These are phyloP conservation scores for Boletus sp. DNA, from an alignment of 768 basidiomycete genomes.

Conservation along the genomic window DNA sequence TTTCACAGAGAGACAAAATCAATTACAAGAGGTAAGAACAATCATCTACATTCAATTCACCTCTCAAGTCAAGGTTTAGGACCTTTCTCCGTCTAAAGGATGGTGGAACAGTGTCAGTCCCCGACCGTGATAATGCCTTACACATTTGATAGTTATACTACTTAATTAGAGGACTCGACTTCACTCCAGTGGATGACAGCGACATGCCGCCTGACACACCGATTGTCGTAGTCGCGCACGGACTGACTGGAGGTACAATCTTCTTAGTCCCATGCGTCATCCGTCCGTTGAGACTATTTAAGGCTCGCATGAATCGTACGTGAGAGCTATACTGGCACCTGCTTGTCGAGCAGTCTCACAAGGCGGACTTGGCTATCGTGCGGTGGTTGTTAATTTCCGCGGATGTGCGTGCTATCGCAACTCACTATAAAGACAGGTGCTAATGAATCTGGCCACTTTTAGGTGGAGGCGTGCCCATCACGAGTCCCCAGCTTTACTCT, in stretches of 20 bases:
- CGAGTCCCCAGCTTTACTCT: constrained; percentile 79
- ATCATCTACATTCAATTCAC: neutral
- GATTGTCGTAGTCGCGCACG: constrained; percentile 32
- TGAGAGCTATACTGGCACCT: constrained; percentile 74
- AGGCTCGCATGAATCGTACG: constrained; percentile 91
- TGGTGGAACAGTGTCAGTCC: constrained; percentile 33
- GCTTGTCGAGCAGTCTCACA: constrained; percentile 65
- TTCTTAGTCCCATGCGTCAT: neutral
- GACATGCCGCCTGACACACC: constrained; percentile 25
- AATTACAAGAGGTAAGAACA: constrained; percentile 29
- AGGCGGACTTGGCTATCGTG: constrained; percentile 90
- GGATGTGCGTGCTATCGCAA: constrained; percentile 60
- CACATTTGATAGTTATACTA: neutral
- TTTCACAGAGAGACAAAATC: constrained; percentile 30
- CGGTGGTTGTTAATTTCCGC: constrained; percentile 87
- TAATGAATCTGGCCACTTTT: constrained; percentile 15
- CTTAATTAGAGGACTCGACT: constrained; percentile 30
- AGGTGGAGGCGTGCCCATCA: constrained; percentile 86
- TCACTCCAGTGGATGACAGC: constrained; percentile 27
- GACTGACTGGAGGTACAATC: constrained; percentile 31
- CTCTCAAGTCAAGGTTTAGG: constrained; percentile 15
- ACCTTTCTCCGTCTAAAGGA: constrained; percentile 29
- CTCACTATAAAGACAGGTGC: constrained; percentile 6
- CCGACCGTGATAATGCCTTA: neutral
- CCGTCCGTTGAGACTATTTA: constrained; percentile 9